Evolutionary conservation across 2,329 filamentous ascomycete species (phyloP), one percentile per base, ranked within the genome.

Genomic region (Exophiala lecanii-corni): DNA sequence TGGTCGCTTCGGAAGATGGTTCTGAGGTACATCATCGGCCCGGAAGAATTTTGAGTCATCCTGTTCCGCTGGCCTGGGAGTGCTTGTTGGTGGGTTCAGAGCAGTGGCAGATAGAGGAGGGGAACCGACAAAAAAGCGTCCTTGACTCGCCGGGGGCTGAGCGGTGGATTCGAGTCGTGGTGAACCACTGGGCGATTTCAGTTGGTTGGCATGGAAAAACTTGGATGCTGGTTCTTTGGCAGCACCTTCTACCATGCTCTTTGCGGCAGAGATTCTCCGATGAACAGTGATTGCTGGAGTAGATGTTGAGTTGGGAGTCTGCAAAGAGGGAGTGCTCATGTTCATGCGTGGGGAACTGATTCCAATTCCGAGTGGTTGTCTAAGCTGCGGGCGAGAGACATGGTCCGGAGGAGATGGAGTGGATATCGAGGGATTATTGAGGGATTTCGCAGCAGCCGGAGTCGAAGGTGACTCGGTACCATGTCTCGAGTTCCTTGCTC

Each of bases 181-280:
- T 19, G 52, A 45, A 28, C 66, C 68, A 21, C 66, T 66, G 19
- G 67, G 53, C 16, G 70, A 65, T 55, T 77, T 82, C 28, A 76
- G 84, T 55, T 95, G 87, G 61, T 82, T 87, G 19, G 89, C 92
- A 62, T 94, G 89, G 63, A 98, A 96, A 74, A 97, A 97, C 68
- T 88, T 91, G 40, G 82, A 36, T 43, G 47, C 43, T 9, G 39
- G 36, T 17, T 55, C 54, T 32, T 56, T 63, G 39, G 47, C 62
- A 12, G 23, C 12, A 6, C 68, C 66, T 18, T 63, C 59, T 12
- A 59, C 58, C 25, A 64, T 52, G 25, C 64, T 66, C 51, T 63
- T 68, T 19, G 66, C 57, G 39, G 59, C 62, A 21, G 63, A 53
- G 20, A 58, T 52, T 42, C 62, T 61, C 18, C 51, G 31, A 18